phyloP scores from a whole-genome alignment of 1,139 yeast genomes.

The Pneumocystis wakefieldiae region DNA sequence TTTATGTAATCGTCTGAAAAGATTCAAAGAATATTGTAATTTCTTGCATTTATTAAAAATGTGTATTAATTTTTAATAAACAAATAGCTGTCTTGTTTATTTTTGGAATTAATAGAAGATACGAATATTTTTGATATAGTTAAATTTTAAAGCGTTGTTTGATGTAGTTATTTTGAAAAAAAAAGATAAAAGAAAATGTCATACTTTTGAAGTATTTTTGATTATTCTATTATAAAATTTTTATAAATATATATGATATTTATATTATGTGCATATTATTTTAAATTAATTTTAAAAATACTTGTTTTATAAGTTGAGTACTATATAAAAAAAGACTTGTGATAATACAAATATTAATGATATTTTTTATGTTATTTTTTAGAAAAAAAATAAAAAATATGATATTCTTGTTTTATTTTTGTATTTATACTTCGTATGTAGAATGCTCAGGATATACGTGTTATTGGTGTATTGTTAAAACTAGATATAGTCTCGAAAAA shows the following conservation, averaged over 20 bases:
- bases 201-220: neutral
- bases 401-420: neutral
- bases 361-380: neutral
- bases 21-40: neutral
- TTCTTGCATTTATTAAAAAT: neutral
- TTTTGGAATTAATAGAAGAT: neutral
- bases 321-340: too few relatives aligned
- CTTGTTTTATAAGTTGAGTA: neutral
- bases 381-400: neutral
- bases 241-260: neutral
- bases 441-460: neutral
- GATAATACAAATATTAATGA: neutral
- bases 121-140: neutral
- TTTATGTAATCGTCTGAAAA: neutral
- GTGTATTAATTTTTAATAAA: neutral
- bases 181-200: neutral
- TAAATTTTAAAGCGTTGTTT: neutral
- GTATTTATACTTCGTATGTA: neutral
- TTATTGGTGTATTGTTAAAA: neutral
- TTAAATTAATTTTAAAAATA: neutral
- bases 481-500: neutral
- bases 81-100: neutral
- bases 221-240: neutral
- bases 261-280: neutral
- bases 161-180: neutral